phyloP scores from a whole-genome alignment of 352 stramenopile species.

The Globisporangium camurandrum region DNA sequence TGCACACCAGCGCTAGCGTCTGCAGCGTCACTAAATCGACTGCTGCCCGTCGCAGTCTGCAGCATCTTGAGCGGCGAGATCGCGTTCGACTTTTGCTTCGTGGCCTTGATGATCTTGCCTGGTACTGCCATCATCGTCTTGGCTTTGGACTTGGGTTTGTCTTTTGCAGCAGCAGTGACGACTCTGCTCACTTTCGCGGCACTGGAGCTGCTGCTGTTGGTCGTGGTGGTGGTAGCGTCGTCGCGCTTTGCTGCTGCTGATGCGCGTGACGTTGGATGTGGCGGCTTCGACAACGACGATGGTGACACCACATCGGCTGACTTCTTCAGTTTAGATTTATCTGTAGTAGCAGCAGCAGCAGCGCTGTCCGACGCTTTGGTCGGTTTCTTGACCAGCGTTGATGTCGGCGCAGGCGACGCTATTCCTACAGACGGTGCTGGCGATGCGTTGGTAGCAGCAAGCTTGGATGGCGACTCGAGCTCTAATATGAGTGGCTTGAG shows the following conservation, averaged over 20 bases:
- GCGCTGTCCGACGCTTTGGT: constrained; percentile 7
- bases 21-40: not conserved
- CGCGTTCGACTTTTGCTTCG: constrained; percentile 13
- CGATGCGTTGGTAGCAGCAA: not conserved
- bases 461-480: constrained; percentile 1
- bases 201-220: not conserved
- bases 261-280: constrained; percentile 3
- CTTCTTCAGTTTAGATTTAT: constrained; percentile 15
- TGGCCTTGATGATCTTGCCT: constrained; percentile 34
- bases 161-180: constrained; percentile 6
- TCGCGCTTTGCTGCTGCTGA: constrained; percentile 9
- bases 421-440: not conserved
- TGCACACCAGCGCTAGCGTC: not conserved
- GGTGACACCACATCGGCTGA: not conserved
- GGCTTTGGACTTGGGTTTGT: constrained; percentile 14
- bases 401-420: too few species aligned
- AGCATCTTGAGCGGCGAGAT: constrained; percentile 8
- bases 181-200: constrained; percentile 2
- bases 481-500: constrained; percentile 12
- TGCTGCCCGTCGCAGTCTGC: not conserved
- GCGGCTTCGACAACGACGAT: constrained; percentile 4
- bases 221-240: constrained; percentile 5
- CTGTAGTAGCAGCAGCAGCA: not conserved
- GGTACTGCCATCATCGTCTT: constrained; percentile 31
- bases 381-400: too few species aligned